These are phyloP conservation scores for Claviceps pazoutovae DNA, from an alignment of 2,329 filamentous ascomycete genomes.

Conservation along the genomic window DNA sequence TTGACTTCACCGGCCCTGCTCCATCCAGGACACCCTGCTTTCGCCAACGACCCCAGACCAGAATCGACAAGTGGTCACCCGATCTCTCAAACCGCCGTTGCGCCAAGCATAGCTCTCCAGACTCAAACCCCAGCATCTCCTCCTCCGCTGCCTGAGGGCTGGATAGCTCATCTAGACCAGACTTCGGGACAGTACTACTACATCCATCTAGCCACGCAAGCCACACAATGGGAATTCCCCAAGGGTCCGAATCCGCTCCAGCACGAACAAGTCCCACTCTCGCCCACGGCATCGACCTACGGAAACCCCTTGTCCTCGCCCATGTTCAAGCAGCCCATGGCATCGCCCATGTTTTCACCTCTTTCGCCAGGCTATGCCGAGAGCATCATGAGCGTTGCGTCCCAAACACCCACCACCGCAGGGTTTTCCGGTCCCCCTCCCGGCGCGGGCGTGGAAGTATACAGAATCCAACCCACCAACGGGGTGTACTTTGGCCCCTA, in stretches of 20 bases:
- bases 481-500: conserved; percentile 98
- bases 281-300: conserved; percentile 65
- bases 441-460: conserved; percentile 79
- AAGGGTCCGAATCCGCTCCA: conserved; percentile 87
- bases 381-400: conserved; percentile 69
- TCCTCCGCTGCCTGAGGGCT: conserved; percentile 87
- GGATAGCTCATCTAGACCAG: conserved; percentile 92
- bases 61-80: conserved; percentile 32
- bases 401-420: conserved; percentile 60
- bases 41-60: conserved; percentile 66
- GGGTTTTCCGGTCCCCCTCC: conserved; percentile 85
- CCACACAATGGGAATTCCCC: conserved; percentile 97
- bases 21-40: conserved; percentile 67
- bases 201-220: conserved; percentile 87
- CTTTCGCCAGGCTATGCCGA: conserved; percentile 74
- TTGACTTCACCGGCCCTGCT: conserved; percentile 36
- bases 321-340: conserved; percentile 42
- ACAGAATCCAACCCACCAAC: conserved; percentile 85
- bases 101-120: conserved; percentile 23
- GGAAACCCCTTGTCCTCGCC: conserved; percentile 61
- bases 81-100: conserved; percentile 26
- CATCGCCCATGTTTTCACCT: conserved; percentile 71
- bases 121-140: conserved; percentile 60
- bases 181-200: conserved; percentile 98
- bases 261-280: conserved; percentile 68